Evolutionary conservation across 2,329 filamentous ascomycete species (phyloP).

Genomic region (Cladosporium sp.): DNA sequence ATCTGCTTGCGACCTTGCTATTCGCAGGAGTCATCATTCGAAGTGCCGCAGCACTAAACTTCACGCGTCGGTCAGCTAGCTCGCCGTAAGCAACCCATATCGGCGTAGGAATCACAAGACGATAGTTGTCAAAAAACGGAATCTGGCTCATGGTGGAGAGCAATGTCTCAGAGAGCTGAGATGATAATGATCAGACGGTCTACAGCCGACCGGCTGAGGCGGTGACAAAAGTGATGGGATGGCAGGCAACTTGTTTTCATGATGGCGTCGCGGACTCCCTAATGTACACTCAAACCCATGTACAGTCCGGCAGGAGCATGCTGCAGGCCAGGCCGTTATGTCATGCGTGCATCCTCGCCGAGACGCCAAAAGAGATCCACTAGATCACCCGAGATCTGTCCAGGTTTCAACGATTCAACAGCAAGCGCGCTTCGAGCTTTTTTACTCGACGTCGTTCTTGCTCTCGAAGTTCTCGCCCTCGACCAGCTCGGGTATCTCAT

Average conservation of each 20-base stretch:
- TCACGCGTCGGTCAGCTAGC: too few species aligned
- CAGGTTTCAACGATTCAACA: neutral
- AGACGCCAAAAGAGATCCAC: slow-evolving; percentile 11
- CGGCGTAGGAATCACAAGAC: too few species aligned
- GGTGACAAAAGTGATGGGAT: neutral
- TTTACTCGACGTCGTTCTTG: slow-evolving; percentile 76
- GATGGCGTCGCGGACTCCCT: slow-evolving; percentile 11
- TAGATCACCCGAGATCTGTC: slow-evolving; percentile 10
- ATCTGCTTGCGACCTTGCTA: too few species aligned
- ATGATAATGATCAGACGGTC: too few species aligned
- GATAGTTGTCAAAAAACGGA: too few species aligned
- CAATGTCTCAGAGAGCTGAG: too few species aligned
- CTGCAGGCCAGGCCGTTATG: slow-evolving; percentile 1
- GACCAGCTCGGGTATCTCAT: slow-evolving; percentile 95
- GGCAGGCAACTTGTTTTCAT: slow-evolving; percentile 12
- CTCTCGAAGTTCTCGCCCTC: slow-evolving; percentile 97
- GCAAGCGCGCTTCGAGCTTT: too few species aligned
- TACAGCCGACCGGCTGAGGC: neutral
- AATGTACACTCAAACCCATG: slow-evolving; percentile 12
- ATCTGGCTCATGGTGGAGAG: too few species aligned
- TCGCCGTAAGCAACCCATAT: too few species aligned
- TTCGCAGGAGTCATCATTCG: too few species aligned
- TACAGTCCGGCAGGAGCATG: slow-evolving; percentile 10
- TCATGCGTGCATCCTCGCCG: slow-evolving; percentile 3
- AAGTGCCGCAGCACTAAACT: too few species aligned